Percentiles rank a stretch among this genome's conserved stretches.
phyloP scores from a whole-genome alignment of 306 rosid genomes.

The Sechiopsis laciniata region DNA sequence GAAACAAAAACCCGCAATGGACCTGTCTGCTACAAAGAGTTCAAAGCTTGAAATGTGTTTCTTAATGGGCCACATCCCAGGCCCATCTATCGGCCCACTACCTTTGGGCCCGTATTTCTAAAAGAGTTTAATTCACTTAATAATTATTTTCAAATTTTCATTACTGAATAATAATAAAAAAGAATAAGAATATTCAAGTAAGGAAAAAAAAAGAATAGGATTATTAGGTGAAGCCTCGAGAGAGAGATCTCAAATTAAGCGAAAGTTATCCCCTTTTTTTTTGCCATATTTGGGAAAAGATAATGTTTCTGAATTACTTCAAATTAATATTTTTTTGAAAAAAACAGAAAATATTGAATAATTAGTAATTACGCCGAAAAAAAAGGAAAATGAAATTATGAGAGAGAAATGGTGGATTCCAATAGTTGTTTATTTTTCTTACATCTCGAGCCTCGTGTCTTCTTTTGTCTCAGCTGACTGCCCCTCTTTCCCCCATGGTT shows the following conservation, averaged over 20 bases:
- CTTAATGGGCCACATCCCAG: conserved; percentile 8
- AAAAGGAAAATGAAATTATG: not conserved
- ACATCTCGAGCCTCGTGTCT: conserved; percentile 21
- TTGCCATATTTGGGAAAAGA: conserved; percentile 6
- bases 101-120: conserved; percentile 9
- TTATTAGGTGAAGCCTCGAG: conserved; percentile 5
- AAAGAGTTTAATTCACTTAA: not conserved
- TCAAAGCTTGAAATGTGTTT: conserved; percentile 1
- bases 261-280: not conserved
- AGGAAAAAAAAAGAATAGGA: too few species aligned
- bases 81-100: conserved; percentile 12
- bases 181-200: too few species aligned
- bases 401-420: conserved; percentile 2
- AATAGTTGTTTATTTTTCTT: conserved; percentile 20
- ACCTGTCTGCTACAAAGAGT: conserved; percentile 16
- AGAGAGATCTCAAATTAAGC: not conserved
- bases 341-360: not conserved
- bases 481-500: conserved; percentile 15
- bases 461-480: conserved; percentile 20
- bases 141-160: too few species aligned
- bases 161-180: not conserved
- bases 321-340: not conserved
- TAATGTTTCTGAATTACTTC: not conserved
- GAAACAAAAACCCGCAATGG: not conserved
- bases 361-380: not conserved